Conservation (phyloP, 73 alveolate genomes). For the Paramecium biaurelia region DNA sequence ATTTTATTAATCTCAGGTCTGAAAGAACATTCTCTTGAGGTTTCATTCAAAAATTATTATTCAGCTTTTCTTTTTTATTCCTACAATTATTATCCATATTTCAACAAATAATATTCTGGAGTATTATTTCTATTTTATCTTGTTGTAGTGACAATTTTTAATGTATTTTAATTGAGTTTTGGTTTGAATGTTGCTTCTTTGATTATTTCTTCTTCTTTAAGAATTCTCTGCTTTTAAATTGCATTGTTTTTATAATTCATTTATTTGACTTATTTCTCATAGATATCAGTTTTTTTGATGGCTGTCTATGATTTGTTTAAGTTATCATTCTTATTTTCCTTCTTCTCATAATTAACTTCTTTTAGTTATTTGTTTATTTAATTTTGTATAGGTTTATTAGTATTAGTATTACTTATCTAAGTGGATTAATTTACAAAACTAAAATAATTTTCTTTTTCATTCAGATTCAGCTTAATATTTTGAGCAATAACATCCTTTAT, state of each 20-base stretch:
- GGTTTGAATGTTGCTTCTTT: conserved; percentile 13
- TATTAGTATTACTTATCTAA: not conserved
- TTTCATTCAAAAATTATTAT: not conserved
- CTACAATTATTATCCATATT: conserved; percentile 16
- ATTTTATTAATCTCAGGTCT: conserved; percentile 31
- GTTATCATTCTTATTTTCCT: not conserved
- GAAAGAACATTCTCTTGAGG: conserved; percentile 21
- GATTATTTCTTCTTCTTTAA: not conserved
- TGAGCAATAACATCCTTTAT: not conserved
- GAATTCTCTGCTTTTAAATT: not conserved
- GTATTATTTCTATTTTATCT: not conserved
- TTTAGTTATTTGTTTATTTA: not conserved
- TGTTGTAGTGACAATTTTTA: not conserved
- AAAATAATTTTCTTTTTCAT: conserved; percentile 34
- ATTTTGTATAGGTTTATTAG: not conserved
- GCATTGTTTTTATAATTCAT: not conserved
- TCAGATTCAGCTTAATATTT: not conserved
- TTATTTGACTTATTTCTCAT: conserved; percentile 7
- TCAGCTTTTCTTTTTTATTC: conserved; percentile 6
- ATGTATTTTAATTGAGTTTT: not conserved
- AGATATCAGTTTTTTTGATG: not conserved
- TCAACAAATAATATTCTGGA: conserved; percentile 2
- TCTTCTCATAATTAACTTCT: not conserved
- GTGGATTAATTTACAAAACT: conserved; percentile 13
- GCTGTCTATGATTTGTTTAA: not conserved